Conservation (phyloP, 2,329 filamentous ascomycete species). For the Hypomyces rosellus region DNA sequence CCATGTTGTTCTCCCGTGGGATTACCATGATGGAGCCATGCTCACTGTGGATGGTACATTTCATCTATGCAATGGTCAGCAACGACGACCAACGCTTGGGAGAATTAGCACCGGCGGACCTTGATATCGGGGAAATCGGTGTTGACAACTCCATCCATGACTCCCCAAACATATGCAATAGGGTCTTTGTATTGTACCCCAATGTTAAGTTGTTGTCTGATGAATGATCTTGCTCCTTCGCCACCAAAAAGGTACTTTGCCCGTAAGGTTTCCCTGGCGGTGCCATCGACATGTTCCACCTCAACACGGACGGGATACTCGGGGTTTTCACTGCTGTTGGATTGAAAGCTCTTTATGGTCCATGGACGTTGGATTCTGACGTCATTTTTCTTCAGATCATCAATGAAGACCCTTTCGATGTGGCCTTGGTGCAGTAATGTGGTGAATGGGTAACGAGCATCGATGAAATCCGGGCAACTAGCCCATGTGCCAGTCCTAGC, state of each 20-base stretch:
- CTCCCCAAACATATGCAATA: constrained; percentile 67
- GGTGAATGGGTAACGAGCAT: constrained; percentile 64
- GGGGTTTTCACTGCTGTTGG: constrained; percentile 47
- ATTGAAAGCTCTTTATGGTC: constrained; percentile 55
- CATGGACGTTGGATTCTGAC: constrained; percentile 58
- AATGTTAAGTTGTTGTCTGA: constrained; percentile 61
- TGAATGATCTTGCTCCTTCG: constrained; percentile 62
- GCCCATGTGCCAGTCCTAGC: constrained; percentile 70
- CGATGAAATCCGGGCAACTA: constrained; percentile 78
- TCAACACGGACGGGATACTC: constrained; percentile 77
- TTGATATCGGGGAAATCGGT: constrained; percentile 75
- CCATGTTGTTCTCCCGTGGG: constrained; percentile 62
- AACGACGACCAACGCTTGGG: not conserved
- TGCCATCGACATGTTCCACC: constrained; percentile 70
- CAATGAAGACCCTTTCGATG: constrained; percentile 65
- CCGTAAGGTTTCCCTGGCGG: constrained; percentile 57
- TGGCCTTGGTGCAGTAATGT: constrained; percentile 65
- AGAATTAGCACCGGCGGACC: constrained; percentile 29
- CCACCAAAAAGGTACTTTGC: constrained; percentile 67
- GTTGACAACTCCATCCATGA: constrained; percentile 66
- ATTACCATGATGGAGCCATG: constrained; percentile 76
- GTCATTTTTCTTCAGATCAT: constrained; percentile 57
- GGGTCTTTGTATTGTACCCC: constrained; percentile 65
- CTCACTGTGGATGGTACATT: constrained; percentile 69
- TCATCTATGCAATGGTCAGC: constrained; percentile 53